Base-by-base conservation (phyloP, 768 basidiomycete species). In the Asterophora parasitica region DNA sequence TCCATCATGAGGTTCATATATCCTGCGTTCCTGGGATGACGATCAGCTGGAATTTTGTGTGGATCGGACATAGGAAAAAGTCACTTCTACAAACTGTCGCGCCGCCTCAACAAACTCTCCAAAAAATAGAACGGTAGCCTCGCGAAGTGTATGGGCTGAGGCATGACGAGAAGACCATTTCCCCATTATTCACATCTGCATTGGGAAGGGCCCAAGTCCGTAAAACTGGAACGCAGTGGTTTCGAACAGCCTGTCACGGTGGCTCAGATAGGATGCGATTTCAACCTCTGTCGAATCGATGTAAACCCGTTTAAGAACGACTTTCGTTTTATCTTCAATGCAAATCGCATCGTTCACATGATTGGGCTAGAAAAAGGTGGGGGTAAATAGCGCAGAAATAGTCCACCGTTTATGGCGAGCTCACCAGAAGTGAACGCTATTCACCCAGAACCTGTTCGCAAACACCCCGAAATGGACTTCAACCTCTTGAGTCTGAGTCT, bases 51-150 rank as follows among this genome's bases (percentile, higher is more conserved):
- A 11, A 11, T 13, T 33, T 4, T 4, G 10, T 4, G 4, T 11
- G 10, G 13, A 10, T 4, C 9, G 13, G 10, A 30, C 6, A 30
- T 30, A 30, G 32, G n/a, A 33, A n/a, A n/a, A 41, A 17, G 31
- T 4, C 11, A 54, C 55, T 42, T 57, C 43, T 7, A 59, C 36
- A 33, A 51, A 46, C 44, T 58, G 58, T 8, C 46, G 19, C 31
- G 53, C 20, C 5, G 49, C 47, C 13, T 58, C 58, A 0, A 42
- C 17, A 26, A 49, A 27, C 31, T 60, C 59, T 11, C 40, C 49
- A 13, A 54, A 15, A 23, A 27, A 11, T 50, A 27, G 31, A 58
- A 58, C 23, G 32, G 34, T 4, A 55, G 47, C 11, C 26, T 15
- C 16, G 32, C 19, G 20, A 47, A 60, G 4, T 26, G 13, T 1